A percentile compares a stretch with the other conserved stretches of the same genome.
Evolutionary conservation across 208 protist species (phyloP).

Genomic region (Crithidia acanthocephali): DNA sequence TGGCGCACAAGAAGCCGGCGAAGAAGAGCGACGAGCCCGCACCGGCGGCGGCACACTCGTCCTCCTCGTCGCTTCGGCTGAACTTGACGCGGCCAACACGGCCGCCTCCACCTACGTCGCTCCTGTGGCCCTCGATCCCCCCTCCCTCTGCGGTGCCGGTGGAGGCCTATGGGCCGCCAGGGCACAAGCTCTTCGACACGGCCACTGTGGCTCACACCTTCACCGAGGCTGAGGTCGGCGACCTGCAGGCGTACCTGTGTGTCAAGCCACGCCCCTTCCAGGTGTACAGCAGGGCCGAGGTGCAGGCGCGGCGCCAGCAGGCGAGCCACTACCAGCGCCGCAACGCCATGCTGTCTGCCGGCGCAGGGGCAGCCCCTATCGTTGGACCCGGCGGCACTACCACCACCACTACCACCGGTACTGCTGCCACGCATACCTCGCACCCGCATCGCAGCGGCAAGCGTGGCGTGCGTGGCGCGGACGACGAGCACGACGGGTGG

Average conservation of each 20-base stretch:
- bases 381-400: background rate
- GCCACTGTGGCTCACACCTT: conserved; percentile 28
- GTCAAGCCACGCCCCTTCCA: conserved; percentile 14
- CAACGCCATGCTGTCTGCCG: conserved; percentile 15
- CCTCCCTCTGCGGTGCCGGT: conserved; percentile 16
- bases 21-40: background rate
- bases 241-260: conserved; percentile 13
- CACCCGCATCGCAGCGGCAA: background rate
- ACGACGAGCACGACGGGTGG: conserved; percentile 31
- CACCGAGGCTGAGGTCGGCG: conserved; percentile 9
- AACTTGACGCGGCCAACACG: conserved; percentile 1
- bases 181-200: conserved; percentile 19
- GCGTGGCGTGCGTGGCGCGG: background rate
- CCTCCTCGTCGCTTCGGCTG: conserved; percentile 12
- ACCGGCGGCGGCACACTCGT: background rate
- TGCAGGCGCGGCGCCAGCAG: conserved; percentile 18
- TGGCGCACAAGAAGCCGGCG: conserved; percentile 1
- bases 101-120: background rate
- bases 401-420: background rate
- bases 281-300: conserved; percentile 23
- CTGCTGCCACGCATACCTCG: too few species aligned
- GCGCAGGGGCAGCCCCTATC: background rate
- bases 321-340: conserved; percentile 2
- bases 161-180: conserved; percentile 17
- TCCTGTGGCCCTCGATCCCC: conserved; percentile 16